Base-by-base conservation (phyloP, 441 rosid species). In the Manihot esculenta region DNA sequence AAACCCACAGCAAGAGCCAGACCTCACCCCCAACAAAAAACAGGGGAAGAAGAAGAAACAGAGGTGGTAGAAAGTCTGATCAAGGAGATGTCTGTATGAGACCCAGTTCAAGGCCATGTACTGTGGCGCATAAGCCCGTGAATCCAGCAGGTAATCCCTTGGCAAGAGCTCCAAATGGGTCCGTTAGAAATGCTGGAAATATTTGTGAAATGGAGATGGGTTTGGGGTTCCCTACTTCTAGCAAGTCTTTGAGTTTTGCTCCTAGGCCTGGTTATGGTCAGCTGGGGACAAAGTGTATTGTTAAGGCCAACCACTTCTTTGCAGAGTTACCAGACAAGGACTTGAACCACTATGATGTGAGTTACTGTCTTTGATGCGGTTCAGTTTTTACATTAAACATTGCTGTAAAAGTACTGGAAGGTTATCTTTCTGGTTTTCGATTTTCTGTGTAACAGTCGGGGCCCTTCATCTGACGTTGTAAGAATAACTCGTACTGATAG, bases 231-330 rank as follows among this genome's bases (percentile, higher is more conserved):
- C 86, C 91, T 68, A 78, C 81, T 76, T 88, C 91, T 54, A 86
- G 93, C 82, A 93, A 87, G 86, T 85, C 87, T 70, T 71, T 87
- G 38, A 91, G 79, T 84, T 92, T 89, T 80, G 90, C 95, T 42
- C 84, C 79, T 0, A 87, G 97, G 76, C 98, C 98, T 77, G 97
- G 97, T 42, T 93, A 64, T 82, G 99, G 99, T 53, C 86, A 83
- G 68, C 80, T 86, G 70, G 99, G 99, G 79, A 88, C 93, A 62
- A 89, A 81, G 79, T 94, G 99, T 78, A 87, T 94, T 60, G 98
- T 94, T 44, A 94, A 94, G 85, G 99, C 97, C 72, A 95, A 95
- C 83, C 99, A 95, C 84, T 95, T 95, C 85, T 84, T 95, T 41
- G 88, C 98, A 44, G 92, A 88, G 83, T 85, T 94, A 68, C 96